A percentile compares a stretch with the other conserved stretches of the same genome.
These are phyloP conservation scores for Ceratocystis destructans DNA, from an alignment of 2,329 filamentous ascomycete genomes.

Conservation along the genomic window DNA sequence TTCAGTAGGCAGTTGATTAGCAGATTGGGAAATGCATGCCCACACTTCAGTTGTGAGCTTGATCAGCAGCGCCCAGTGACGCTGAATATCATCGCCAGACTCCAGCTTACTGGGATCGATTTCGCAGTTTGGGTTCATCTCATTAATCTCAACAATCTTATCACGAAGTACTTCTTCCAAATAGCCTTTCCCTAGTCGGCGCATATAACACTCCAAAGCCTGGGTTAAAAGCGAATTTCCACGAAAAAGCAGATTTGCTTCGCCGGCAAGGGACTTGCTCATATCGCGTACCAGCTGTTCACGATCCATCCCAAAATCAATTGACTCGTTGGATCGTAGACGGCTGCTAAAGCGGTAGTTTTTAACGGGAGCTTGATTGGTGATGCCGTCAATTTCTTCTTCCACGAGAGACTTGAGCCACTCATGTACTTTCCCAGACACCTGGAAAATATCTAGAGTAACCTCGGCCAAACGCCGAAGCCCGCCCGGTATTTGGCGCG, in stretches of 20 bases:
- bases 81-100: constrained; percentile 55
- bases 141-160: constrained; percentile 78
- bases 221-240: constrained; percentile 92
- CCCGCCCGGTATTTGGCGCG: constrained; percentile 61
- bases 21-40: constrained; percentile 67
- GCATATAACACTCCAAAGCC: constrained; percentile 90
- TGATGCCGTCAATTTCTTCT: constrained; percentile 89
- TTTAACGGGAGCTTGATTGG: constrained; percentile 65
- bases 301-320: constrained; percentile 48
- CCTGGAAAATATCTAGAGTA: constrained; percentile 88
- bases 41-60: constrained; percentile 69
- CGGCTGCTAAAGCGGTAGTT: constrained; percentile 58
- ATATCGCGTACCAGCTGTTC: constrained; percentile 63
- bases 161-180: constrained; percentile 75
- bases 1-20: constrained; percentile 62
- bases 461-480: constrained; percentile 71
- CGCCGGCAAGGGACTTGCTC: constrained; percentile 64
- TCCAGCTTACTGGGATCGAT: constrained; percentile 75
- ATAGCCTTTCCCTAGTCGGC: constrained; percentile 82
- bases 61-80: constrained; percentile 70
- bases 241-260: constrained; percentile 88
- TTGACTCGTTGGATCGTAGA: constrained; percentile 56
- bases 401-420: constrained; percentile 92
- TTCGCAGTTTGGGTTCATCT: constrained; percentile 82
- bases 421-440: constrained; percentile 67